These are phyloP conservation scores for Corylus avellana DNA, from an alignment of 306 rosid genomes.

Conservation along the genomic window DNA sequence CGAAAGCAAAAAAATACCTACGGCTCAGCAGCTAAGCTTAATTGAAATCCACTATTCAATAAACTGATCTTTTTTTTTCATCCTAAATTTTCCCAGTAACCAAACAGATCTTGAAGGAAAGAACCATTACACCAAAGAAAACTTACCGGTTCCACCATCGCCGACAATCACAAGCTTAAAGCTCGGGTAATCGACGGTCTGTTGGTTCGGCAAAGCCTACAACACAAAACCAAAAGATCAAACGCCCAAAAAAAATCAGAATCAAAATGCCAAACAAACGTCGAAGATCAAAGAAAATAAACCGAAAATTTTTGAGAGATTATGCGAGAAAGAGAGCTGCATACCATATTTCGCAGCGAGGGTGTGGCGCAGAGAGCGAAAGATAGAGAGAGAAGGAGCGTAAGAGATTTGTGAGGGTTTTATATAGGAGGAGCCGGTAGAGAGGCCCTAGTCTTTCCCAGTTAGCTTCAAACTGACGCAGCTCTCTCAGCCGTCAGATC, in stretches of 20 bases:
- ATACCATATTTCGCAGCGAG: slow-evolving; percentile 29
- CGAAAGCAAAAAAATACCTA: too few relatives aligned
- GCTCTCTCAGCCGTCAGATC: slow-evolving; percentile 46
- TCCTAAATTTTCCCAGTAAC: background rate
- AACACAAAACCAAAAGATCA: background rate
- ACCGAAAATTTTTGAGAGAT: background rate
- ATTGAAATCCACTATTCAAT: background rate
- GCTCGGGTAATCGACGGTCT: slow-evolving; percentile 74
- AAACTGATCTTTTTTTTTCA: background rate
- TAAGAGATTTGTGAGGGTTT: background rate
- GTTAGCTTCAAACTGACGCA: slow-evolving; percentile 45
- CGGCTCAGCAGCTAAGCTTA: too few relatives aligned
- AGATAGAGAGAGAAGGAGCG: background rate
- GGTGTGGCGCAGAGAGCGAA: slow-evolving; percentile 5
- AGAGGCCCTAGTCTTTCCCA: slow-evolving; percentile 29
- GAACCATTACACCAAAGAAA: background rate
- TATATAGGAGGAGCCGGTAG: background rate
- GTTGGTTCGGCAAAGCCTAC: slow-evolving; percentile 79
- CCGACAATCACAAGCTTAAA: slow-evolving; percentile 89
- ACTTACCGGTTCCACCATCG: slow-evolving; percentile 79
- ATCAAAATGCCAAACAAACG: background rate
- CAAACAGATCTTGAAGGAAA: slow-evolving; percentile 7
- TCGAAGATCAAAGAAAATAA: background rate
- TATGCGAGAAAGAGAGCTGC: background rate
- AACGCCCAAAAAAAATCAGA: background rate